Base-by-base conservation (phyloP, 2,329 filamentous ascomycete genomes). In the Aspergillus fijiensis region DNA sequence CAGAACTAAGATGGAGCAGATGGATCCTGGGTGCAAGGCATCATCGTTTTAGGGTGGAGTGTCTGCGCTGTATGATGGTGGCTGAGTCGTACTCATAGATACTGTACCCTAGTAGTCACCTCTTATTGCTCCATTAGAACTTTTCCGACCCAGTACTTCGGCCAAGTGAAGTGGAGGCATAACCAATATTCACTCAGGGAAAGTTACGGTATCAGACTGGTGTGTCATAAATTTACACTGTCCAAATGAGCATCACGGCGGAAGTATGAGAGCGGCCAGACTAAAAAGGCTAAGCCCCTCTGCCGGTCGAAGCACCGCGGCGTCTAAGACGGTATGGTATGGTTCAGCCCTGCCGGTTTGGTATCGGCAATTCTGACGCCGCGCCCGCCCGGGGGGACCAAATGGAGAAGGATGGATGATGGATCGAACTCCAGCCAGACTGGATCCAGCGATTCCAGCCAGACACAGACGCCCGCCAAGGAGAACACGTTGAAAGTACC, bases 401-500 rank as follows among this genome's bases (percentile, higher is more conserved):
- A 45, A 47, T 49, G 51, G 59, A 47, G 50, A 54, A 47, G 35
- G 50, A 61, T 57, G 35, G 59, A 59, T 49, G 27, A 29, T 29
- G 27, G 27, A 9, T 29, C 27, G 9, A 9, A 29, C 27, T 29
- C 61, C 58, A 58, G 33, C 55, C 51, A 60, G 11, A 29, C 27
- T 29, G 33, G 12, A 35, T 54, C 54, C 56, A 57, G 45, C 45
- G 33, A 10, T 12, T 54, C 54, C 56, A 57, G 45, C 45, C 21
- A 27, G 49, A 49, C 27, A 48, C 45, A 49, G 25, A 47, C 48
- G 50, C 49, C 33, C 33, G 33, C 51, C 39, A 48, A 66, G 68
- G 65, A 67, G 66, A 69, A 69, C 67, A 69, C 67, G 66, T 69
- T 69, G 62, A 60, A 45, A 58, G 53, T 59, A 35, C 55, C 55